These are phyloP conservation scores for Dothistroma septosporum DNA, from an alignment of 2,329 filamentous ascomycete species.

Conservation along the genomic window DNA sequence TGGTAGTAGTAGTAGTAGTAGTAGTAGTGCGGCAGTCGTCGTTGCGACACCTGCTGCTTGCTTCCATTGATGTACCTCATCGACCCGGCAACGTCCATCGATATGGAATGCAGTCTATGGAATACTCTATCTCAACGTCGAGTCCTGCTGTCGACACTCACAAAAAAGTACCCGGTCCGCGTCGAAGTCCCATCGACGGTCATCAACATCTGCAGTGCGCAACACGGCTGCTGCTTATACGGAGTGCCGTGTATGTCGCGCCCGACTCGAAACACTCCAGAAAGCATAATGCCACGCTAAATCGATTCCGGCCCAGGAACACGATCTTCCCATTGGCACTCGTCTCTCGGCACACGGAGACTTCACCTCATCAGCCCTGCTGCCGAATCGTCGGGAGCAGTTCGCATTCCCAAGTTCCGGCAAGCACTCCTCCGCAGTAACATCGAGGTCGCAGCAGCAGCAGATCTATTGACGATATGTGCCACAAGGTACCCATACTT, in stretches of 20 bases:
- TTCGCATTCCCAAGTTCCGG: not conserved
- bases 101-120: not conserved
- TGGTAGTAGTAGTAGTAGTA: too few relatives aligned
- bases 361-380: not conserved
- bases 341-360: not conserved
- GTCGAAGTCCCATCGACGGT: not conserved
- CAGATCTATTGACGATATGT: not conserved
- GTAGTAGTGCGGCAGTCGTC: too few relatives aligned
- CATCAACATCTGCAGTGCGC: not conserved
- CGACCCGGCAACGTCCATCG: not conserved
- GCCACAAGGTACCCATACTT: not conserved
- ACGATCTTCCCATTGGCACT: not conserved
- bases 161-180: not conserved
- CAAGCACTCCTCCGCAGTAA: too few relatives aligned
- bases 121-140: not conserved
- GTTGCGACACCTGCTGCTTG: not conserved
- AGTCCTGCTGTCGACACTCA: not conserved
- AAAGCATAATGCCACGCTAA: not conserved
- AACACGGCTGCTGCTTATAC: not conserved
- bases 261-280: not conserved
- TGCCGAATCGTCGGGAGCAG: not conserved
- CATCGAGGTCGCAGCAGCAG: not conserved
- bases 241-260: not conserved
- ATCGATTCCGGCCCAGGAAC: not conserved
- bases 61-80: not conserved